Evolutionary conservation across 2,329 filamentous ascomycete genomes (phyloP).

Genomic region (Stagonosporopsis rhizophila): DNA sequence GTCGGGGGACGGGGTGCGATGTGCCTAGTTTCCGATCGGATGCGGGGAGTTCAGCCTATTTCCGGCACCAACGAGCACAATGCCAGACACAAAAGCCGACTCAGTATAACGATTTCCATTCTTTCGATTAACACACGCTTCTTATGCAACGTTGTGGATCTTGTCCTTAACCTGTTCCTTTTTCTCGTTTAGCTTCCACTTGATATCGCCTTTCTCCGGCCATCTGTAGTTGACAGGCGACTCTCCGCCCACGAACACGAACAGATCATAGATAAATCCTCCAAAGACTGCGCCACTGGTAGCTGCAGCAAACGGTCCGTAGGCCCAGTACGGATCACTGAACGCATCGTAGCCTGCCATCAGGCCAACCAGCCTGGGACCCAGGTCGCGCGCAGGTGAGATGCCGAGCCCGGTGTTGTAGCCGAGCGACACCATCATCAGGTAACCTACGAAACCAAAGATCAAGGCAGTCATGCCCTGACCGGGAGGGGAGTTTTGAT

Average conservation of each 20-base stretch:
- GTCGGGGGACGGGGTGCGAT: neutral
- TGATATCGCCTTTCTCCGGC: slow-evolving; percentile 34
- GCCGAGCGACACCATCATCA: slow-evolving; percentile 35
- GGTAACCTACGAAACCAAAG: slow-evolving; percentile 35
- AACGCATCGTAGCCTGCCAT: slow-evolving; percentile 68
- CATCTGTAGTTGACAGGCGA: slow-evolving; percentile 41
- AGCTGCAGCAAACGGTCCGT: slow-evolving; percentile 36
- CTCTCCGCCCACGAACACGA: slow-evolving; percentile 43
- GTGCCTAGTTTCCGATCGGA: slow-evolving; percentile 7
- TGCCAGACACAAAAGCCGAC: neutral
- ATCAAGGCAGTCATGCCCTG: slow-evolving; percentile 58
- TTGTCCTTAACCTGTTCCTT: slow-evolving; percentile 28
- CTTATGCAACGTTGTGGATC: slow-evolving; percentile 16
- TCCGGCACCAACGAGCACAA: slow-evolving; percentile 1
- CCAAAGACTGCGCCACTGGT: slow-evolving; percentile 37
- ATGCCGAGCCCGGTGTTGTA: slow-evolving; percentile 57
- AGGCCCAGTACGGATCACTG: slow-evolving; percentile 36
- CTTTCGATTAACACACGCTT: neutral
- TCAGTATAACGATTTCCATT: neutral
- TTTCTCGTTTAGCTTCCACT: slow-evolving; percentile 23
- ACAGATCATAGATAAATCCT: slow-evolving; percentile 39
- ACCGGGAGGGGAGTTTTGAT: slow-evolving; percentile 54
- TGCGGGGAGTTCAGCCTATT: slow-evolving; percentile 15
- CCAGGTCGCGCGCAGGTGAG: slow-evolving; percentile 74
- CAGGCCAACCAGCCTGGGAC: slow-evolving; percentile 71